Conservation (phyloP, 148 eudicot species). For the Spergularia bocconei region DNA sequence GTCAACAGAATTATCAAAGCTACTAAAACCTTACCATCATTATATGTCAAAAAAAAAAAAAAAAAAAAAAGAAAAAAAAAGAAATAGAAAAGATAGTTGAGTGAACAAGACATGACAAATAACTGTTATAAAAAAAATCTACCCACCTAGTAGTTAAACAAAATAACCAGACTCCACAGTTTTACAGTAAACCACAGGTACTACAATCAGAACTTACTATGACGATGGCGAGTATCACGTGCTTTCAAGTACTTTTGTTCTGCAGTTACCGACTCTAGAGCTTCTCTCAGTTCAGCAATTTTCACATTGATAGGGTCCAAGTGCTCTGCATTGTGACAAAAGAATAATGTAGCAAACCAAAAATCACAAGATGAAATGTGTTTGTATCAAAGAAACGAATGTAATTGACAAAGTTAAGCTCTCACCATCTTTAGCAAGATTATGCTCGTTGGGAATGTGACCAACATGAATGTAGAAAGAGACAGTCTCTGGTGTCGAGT, state of each 20-base stretch:
- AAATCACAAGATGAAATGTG: not conserved
- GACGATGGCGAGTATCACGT: constrained; percentile 87
- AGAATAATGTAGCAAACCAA: not conserved
- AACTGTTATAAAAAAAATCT: not conserved
- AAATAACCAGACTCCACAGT: not conserved
- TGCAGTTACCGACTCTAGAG: constrained; percentile 72
- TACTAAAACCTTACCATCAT: not conserved
- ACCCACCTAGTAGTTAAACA: not conserved
- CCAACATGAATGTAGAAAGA: constrained; percentile 92
- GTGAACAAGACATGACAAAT: not conserved
- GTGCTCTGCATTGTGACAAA: constrained; percentile 56
- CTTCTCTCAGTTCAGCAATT: constrained; percentile 93
- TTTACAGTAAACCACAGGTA: constrained; percentile 2
- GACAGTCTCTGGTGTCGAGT: constrained; percentile 75
- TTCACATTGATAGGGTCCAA: constrained; percentile 91
- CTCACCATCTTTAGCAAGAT: constrained; percentile 96
- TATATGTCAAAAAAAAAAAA: not conserved
- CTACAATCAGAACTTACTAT: constrained; percentile 50
- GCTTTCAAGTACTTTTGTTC: constrained; percentile 89
- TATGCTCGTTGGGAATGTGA: constrained; percentile 78
- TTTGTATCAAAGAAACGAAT: not conserved
- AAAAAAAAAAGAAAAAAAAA: not conserved
- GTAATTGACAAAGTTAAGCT: constrained; percentile 7
- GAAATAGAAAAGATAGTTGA: not conserved
- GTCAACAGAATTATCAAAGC: not conserved